These are phyloP conservation scores for Drosera spatulata DNA, from an alignment of 179 eudicot genomes.

Conservation along the genomic window DNA sequence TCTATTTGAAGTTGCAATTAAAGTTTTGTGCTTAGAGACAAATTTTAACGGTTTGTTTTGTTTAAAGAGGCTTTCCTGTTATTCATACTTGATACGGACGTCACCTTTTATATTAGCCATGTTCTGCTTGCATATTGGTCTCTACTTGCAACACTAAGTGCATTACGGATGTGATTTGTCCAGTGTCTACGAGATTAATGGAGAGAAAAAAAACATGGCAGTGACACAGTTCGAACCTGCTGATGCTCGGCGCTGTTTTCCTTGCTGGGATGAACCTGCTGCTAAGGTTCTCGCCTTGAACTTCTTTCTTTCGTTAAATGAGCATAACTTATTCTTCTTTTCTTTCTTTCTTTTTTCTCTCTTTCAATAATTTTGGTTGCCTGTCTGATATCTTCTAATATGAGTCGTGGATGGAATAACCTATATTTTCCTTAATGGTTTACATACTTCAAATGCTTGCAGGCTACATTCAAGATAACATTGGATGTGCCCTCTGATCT, in stretches of 20 bases:
- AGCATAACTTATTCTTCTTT: too few relatives aligned
- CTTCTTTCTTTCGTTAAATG: background rate
- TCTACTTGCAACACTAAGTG: background rate
- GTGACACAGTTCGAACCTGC: slow-evolving; percentile 99
- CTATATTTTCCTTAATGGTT: too few relatives aligned
- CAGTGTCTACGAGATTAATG: slow-evolving; percentile 74
- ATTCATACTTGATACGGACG: background rate
- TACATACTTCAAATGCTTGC: slow-evolving; percentile 1
- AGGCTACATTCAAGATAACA: slow-evolving; percentile 96
- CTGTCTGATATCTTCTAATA: too few relatives aligned
- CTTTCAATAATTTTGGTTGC: too few relatives aligned
- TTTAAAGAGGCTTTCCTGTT: too few relatives aligned
- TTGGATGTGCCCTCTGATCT: slow-evolving; percentile 85
- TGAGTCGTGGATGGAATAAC: too few relatives aligned
- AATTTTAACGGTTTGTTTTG: too few relatives aligned
- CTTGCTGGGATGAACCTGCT: slow-evolving; percentile 99
- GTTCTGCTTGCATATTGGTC: too few relatives aligned
- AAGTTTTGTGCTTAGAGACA: too few relatives aligned
- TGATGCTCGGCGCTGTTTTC: slow-evolving; percentile 96
- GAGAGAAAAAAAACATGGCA: slow-evolving; percentile 96
- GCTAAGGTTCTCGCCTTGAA: slow-evolving; percentile 47
- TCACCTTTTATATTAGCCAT: background rate
- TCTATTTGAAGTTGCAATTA: too few relatives aligned
- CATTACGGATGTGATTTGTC: background rate
- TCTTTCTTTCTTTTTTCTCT: too few relatives aligned